Percentiles rank a stretch among this genome's conserved stretches.
phyloP scores from a whole-genome alignment of 2,329 filamentous ascomycete genomes.

The Xylariales sp. region DNA sequence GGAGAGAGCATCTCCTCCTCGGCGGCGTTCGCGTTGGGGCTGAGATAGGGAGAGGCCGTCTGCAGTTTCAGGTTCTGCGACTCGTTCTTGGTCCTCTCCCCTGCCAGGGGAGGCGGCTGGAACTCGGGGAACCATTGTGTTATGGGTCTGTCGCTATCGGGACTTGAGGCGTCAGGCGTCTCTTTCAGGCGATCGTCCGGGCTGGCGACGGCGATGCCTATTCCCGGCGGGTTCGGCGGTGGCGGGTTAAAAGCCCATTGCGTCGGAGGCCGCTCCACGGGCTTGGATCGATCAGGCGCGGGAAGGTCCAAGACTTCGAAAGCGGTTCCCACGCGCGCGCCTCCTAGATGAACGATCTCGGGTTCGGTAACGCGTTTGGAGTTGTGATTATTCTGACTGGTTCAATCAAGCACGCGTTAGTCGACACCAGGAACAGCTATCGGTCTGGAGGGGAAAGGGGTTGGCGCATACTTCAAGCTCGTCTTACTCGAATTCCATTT shows the following conservation, averaged over 20 bases:
- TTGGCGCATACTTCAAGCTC: constrained; percentile 28
- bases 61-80: constrained; percentile 4
- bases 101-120: neutral
- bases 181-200: constrained; percentile 14
- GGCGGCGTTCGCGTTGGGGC: neutral
- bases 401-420: constrained; percentile 23
- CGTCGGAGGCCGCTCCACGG: constrained; percentile 30
- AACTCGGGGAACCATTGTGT: constrained; percentile 38
- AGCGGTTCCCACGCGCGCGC: constrained; percentile 38
- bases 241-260: constrained; percentile 38
- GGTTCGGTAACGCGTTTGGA: constrained; percentile 33
- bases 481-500: constrained; percentile 41
- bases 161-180: neutral
- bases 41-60: constrained; percentile 22
- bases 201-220: constrained; percentile 30
- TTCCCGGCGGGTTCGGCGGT: constrained; percentile 35
- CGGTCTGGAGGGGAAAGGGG: constrained; percentile 8
- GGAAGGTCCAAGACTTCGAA: constrained; percentile 33
- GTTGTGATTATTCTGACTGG: constrained; percentile 31
- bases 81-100: constrained; percentile 20
- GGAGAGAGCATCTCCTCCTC: constrained; percentile 31
- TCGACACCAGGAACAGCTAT: constrained; percentile 9
- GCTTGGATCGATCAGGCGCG: constrained; percentile 32
- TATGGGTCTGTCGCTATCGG: constrained; percentile 31
- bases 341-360: constrained; percentile 44